Percentiles rank a stretch among this genome's conserved stretches.
These are phyloP conservation scores for Neopestalotiopsis sp. DNA, from an alignment of 2,329 filamentous ascomycete genomes.

Conservation along the genomic window DNA sequence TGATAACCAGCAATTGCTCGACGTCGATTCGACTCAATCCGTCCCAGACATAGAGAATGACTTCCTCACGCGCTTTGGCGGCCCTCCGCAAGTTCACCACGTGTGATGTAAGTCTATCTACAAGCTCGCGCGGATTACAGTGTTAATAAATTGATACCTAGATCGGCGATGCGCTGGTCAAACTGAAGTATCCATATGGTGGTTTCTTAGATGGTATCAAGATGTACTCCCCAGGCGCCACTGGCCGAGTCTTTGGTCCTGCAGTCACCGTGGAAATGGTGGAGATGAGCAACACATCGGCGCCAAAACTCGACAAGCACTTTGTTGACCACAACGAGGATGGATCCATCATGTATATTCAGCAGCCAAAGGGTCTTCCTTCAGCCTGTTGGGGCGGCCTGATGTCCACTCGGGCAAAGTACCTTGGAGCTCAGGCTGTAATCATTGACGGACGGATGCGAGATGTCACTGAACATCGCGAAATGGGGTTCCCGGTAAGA, in stretches of 20 bases:
- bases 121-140: too few relatives aligned
- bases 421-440: constrained; percentile 32
- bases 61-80: neutral
- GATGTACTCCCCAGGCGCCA: constrained; percentile 30
- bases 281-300: constrained; percentile 27
- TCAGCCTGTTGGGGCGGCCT: constrained; percentile 37
- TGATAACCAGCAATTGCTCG: neutral
- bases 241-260: constrained; percentile 25
- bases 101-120: constrained; percentile 21
- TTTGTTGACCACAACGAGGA: constrained; percentile 36
- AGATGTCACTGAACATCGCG: constrained; percentile 36
- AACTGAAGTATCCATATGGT: constrained; percentile 34
- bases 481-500: constrained; percentile 25
- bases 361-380: constrained; percentile 32
- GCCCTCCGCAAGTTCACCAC: constrained; percentile 15
- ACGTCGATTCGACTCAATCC: neutral
- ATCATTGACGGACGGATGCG: constrained; percentile 36
- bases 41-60: neutral
- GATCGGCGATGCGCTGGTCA: constrained; percentile 34
- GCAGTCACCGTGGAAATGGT: constrained; percentile 39
- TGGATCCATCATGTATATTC: constrained; percentile 34
- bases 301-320: constrained; percentile 33
- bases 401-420: constrained; percentile 37
- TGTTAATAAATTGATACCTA: too few relatives aligned
- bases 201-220: constrained; percentile 33